phyloP scores from a whole-genome alignment of 345 rosid genomes.

The Eucalyptus cladocalyx region DNA sequence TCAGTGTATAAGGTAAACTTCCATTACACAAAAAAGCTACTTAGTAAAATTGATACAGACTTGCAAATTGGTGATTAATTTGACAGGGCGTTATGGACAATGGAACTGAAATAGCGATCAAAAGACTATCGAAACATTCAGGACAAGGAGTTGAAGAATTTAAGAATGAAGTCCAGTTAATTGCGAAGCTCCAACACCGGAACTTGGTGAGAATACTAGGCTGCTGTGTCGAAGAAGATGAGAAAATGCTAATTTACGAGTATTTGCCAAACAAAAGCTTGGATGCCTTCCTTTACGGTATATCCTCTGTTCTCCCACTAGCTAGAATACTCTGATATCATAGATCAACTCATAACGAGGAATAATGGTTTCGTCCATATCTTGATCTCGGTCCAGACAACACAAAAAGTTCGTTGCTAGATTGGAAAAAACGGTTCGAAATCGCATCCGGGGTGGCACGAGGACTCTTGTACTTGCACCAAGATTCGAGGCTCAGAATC shows the following conservation, averaged over 20 bases:
- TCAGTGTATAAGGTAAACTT: slow-evolving; percentile 6
- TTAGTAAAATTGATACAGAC: background rate
- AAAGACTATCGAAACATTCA: slow-evolving; percentile 12
- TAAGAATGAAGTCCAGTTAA: slow-evolving; percentile 17
- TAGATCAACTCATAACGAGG: background rate
- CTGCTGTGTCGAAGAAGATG: slow-evolving; percentile 12
- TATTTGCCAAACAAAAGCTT: slow-evolving; percentile 29
- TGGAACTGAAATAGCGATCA: slow-evolving; percentile 19
- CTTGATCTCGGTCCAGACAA: background rate
- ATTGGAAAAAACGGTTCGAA: slow-evolving; percentile 43
- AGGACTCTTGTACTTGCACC: slow-evolving; percentile 63
- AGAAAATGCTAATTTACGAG: slow-evolving; percentile 32
- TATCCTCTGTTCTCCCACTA: background rate
- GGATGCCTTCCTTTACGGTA: slow-evolving; percentile 21
- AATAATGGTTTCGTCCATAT: background rate
- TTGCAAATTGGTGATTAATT: background rate
- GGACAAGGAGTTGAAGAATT: slow-evolving; percentile 27
- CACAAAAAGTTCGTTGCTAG: background rate
- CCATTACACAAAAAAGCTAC: background rate
- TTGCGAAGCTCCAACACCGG: slow-evolving; percentile 19
- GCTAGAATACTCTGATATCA: background rate
- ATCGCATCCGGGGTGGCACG: slow-evolving; percentile 54
- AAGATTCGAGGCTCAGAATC: slow-evolving; percentile 64
- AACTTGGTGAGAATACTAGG: slow-evolving; percentile 20
- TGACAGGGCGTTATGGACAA: slow-evolving; percentile 12